phyloP scores from a whole-genome alignment of 75 land plant species.

The Adiantum capillusveneris region DNA sequence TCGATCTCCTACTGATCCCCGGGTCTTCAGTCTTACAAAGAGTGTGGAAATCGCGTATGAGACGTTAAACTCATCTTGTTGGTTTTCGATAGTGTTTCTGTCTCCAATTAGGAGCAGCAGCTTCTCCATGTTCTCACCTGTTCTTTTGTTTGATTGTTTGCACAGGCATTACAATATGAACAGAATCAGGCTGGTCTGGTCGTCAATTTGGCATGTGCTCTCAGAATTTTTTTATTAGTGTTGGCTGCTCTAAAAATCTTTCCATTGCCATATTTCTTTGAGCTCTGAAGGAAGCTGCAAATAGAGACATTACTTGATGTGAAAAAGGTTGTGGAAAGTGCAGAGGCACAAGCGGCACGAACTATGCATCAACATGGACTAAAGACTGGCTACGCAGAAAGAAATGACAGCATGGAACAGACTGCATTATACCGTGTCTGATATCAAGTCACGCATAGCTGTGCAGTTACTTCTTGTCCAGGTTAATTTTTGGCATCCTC shows the following conservation, averaged over 20 bases:
- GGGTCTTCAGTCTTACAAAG: slow-evolving; percentile 95
- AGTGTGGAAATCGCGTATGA: slow-evolving; percentile 98
- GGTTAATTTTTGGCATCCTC: no score
- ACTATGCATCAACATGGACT: background rate
- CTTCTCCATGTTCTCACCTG: no score
- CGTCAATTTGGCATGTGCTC: slow-evolving; percentile 90
- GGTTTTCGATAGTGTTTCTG: background rate
- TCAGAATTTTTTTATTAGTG: slow-evolving; percentile 84
- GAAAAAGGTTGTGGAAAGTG: slow-evolving; percentile 31
- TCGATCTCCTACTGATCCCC: slow-evolving; percentile 87
- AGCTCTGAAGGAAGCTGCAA: slow-evolving; percentile 77
- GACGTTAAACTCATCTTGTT: background rate
- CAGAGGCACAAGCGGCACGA: slow-evolving; percentile 2
- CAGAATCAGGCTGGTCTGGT: slow-evolving; percentile 97
- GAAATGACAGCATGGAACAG: no score
- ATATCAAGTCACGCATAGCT: no score
- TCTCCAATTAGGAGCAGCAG: no score
- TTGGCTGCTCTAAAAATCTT: slow-evolving; percentile 94
- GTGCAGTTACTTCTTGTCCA: no score
- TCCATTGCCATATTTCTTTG: slow-evolving; percentile 86
- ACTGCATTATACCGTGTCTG: no score
- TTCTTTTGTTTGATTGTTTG: slow-evolving; percentile 7
- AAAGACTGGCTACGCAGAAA: background rate
- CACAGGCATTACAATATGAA: slow-evolving; percentile 98
- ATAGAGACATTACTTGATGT: slow-evolving; percentile 82